Percentiles rank a stretch among this genome's conserved stretches.
phyloP scores from a whole-genome alignment of 371 early-diverging fungal genomes.

The Thermomucor indicae-seudaticae region DNA sequence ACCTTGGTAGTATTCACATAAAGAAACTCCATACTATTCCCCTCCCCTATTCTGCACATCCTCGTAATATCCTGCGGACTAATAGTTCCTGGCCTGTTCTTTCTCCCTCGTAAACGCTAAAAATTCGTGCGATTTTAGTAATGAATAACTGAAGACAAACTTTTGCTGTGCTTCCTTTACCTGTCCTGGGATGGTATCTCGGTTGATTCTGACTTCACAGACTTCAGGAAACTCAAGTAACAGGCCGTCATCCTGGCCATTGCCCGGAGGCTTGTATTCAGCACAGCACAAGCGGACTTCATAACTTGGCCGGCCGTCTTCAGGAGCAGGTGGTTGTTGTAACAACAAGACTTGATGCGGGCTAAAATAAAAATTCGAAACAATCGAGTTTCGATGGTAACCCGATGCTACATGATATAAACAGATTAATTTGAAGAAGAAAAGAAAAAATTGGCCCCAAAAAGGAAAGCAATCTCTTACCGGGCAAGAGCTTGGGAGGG shows the following conservation, averaged over 20 bases:
- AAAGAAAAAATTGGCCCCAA: too few species aligned
- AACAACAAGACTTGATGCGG: too few species aligned
- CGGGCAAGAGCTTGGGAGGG: too few species aligned
- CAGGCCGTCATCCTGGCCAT: neutral
- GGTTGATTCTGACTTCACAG: constrained; percentile 38
- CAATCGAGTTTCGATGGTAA: too few species aligned
- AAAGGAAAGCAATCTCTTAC: too few species aligned
- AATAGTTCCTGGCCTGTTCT: constrained; percentile 60
- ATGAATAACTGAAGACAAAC: neutral
- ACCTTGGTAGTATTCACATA: constrained; percentile 57
- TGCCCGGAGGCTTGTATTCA: neutral
- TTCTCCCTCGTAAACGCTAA: constrained; percentile 54
- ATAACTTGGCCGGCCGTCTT: neutral
- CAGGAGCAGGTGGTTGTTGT: too few species aligned
- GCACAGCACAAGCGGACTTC: neutral
- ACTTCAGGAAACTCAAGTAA: constrained; percentile 14
- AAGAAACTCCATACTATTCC: constrained; percentile 51
- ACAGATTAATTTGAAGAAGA: too few species aligned
- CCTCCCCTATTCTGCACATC: constrained; percentile 22
- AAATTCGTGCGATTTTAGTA: too few species aligned
- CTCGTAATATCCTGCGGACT: constrained; percentile 55
- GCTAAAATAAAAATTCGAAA: too few species aligned
- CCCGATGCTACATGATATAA: too few species aligned
- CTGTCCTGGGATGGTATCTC: constrained; percentile 28
- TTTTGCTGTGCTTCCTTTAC: constrained; percentile 27